Conservation (phyloP, 176 grass and related monocot species). For the Coix lacrymajobi region DNA sequence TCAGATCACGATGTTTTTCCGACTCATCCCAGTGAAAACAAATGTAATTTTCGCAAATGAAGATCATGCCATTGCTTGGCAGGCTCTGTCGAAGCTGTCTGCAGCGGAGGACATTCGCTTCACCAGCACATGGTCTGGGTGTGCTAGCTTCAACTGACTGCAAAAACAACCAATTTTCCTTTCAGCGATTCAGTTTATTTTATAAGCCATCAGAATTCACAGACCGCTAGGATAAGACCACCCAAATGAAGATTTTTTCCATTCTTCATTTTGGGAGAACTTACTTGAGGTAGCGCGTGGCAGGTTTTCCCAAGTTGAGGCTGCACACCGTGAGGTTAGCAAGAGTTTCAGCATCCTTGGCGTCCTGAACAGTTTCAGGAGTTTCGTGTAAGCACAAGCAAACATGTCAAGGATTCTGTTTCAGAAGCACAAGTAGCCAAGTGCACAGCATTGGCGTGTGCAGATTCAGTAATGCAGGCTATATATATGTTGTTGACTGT, state of each 20-base stretch:
- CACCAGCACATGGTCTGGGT: slow-evolving; percentile 60
- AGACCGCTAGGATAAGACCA: neutral
- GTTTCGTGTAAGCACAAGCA: neutral
- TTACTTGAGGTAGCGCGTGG: slow-evolving; percentile 68
- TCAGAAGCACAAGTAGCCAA: neutral
- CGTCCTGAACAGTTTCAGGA: slow-evolving; percentile 39
- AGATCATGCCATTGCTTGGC: slow-evolving; percentile 56
- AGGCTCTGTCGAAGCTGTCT: slow-evolving; percentile 66
- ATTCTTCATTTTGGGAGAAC: neutral
- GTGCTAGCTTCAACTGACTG: slow-evolving; percentile 72
- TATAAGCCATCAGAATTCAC: neutral
- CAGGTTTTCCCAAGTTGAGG: slow-evolving; percentile 69
- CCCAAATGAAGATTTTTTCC: neutral
- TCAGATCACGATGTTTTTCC: neutral
- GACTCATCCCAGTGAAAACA: neutral
- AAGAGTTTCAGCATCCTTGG: slow-evolving; percentile 73
- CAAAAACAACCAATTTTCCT: slow-evolving; percentile 13
- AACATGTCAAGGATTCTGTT: neutral
- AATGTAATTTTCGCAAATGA: neutral
- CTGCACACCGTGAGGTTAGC: slow-evolving; percentile 71
- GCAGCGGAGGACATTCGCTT: slow-evolving; percentile 54
- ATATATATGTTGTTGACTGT: neutral
- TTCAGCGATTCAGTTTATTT: neutral
- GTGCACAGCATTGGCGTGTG: neutral
- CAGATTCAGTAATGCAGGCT: neutral